Base-by-base conservation (phyloP, 192 early-diverging fungal species). In the Podila clonocystis region DNA sequence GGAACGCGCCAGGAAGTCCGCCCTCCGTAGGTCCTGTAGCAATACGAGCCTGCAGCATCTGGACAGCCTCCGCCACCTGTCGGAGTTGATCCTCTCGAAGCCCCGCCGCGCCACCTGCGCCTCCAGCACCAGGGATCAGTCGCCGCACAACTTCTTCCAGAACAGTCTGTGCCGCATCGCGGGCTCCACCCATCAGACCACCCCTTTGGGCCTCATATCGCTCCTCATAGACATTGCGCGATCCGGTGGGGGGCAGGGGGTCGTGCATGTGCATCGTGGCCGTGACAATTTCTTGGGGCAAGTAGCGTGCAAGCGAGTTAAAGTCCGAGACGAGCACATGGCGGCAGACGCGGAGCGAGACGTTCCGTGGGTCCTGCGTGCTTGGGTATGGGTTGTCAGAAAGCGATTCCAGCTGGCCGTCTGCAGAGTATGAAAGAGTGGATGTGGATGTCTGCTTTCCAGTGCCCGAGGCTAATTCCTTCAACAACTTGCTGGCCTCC, bases 241-340 rank as follows among this genome's bases (percentile, higher is more conserved):
- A 86, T 59, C 84, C 87, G 0, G 65, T 22, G 45, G 93, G 93
- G 13, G 93, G 93, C 20, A 94, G 36, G 4, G 93, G 93, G 64
- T 94, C 92, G 63, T 92, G 84, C 63, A 88, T 84, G 65, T 91
- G 84, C 67, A 88, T 85, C 4, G 84, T 83, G 26, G 82, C 65
- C 2, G 64, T 73, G 26, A 84, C 80, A 29, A 89, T 75, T 15
- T 84, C 74, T 9, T 82, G 69, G 2, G 92, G 91, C 29, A 94
- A 76, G 33, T 80, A 84, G 3, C 85, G 74, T 6, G 87, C 82
- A 1, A 90, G 62, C 5, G 82, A 50, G 34, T 79, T 83, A 63
- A 88, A 83, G 31, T 92, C 90, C 9, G 82, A 80, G n/a, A 86
- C 79, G 26, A 85, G 48, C 34, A 84, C 72, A 72, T 72, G 76